phyloP scores from a whole-genome alignment of 2,329 filamentous ascomycete species.

The Aspergillus tubingensis region DNA sequence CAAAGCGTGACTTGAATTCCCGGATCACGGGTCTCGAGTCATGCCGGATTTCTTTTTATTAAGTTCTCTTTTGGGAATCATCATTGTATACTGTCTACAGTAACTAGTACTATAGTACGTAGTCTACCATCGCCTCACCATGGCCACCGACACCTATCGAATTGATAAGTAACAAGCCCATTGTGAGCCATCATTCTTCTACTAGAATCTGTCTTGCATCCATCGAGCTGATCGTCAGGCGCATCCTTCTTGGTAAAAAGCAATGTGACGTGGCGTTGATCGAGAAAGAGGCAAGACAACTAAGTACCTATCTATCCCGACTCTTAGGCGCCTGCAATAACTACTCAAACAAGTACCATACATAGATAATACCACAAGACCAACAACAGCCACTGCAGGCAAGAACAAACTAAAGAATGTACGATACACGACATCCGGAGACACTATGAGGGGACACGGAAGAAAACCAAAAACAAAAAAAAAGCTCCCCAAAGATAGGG shows the following conservation, averaged over 20 bases:
- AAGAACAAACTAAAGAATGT: neutral
- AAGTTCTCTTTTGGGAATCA: too few relatives aligned
- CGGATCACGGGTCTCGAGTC: neutral
- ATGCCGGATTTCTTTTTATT: too few relatives aligned
- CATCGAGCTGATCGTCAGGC: conserved; percentile 4
- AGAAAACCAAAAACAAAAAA: too few relatives aligned
- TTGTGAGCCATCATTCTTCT: conserved; percentile 4
- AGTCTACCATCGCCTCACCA: neutral
- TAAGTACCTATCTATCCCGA: too few relatives aligned
- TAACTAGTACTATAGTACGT: too few relatives aligned
- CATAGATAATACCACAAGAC: neutral
- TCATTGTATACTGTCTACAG: too few relatives aligned
- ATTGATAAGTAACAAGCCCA: conserved; percentile 2
- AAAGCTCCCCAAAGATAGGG: neutral
- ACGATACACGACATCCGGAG: neutral
- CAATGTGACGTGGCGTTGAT: conserved; percentile 7
- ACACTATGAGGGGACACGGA: neutral
- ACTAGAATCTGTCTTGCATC: neutral
- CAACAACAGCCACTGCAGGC: neutral
- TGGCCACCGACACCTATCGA: neutral
- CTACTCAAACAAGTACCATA: too few relatives aligned
- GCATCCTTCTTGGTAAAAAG: conserved; percentile 2
- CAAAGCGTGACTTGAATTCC: neutral
- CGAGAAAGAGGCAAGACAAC: neutral
- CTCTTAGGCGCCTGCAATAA: neutral